Base-by-base conservation (phyloP, 495 filamentous ascomycete genomes). In the Bathelium albidoporum region DNA sequence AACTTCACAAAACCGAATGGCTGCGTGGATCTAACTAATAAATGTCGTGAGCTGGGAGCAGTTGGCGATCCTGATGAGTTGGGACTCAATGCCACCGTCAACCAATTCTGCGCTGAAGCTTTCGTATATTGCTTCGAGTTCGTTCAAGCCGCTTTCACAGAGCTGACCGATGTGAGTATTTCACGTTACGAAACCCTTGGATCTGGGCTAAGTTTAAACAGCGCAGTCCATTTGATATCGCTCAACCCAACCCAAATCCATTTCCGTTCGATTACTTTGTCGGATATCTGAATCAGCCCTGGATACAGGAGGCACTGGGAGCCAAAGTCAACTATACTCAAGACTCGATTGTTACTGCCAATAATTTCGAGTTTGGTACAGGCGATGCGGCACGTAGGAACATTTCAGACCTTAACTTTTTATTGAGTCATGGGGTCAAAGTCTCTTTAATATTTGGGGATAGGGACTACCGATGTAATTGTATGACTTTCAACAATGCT, bases 351-450 rank as follows among this genome's bases (percentile, higher is more conserved):
- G 32, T 53, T 10, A 26, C 20, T 29, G 32, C 31, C 10, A 43
- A 49, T 26, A 61, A 29, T 32, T 26, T 65, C 11, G 20, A 71
- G 59, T 55, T 59, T 1, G 44, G 34, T 11, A 70, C 67, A 29
- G 72, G 82, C 22, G 84, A 86, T 69, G 77, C 75, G 59, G 73
- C 79, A 41, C 77, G 81, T 14, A 75, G 75, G 10, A 71, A 77
- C 31, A 70, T 85, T 32, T 72, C 74, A 39, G 75, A 80, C 45
- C 74, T 86, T 28, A 80, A 78, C 28, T 71, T 74, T 45, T 76
- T 87, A n/a, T 74, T 86, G 39, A 71, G 75, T 22, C 55, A 70
- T 2, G 84, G 82, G 29, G 68, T 78, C 61, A 73, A 72, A 39
- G 74, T 77, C 31, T 68, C 72, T 12, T 59, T 77, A 12, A 70